Conservation (phyloP, 2,329 filamentous ascomycete genomes). For the Paraphoma chrysanthemicola region DNA sequence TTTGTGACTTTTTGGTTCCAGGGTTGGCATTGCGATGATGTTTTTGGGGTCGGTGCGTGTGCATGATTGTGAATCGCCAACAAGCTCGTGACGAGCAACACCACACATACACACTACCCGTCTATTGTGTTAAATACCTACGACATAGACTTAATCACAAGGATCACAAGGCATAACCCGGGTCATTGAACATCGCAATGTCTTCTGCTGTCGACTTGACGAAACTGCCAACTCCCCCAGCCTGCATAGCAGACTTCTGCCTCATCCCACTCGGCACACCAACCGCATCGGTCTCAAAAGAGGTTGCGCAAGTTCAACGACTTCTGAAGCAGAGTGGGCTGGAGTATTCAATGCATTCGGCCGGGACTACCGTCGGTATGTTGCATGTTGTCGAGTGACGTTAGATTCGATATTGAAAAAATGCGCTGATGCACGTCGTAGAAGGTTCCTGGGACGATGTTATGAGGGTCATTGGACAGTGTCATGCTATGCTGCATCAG, state of each 20-base stretch:
- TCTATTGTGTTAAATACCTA: not conserved
- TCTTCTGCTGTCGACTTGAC: slow-evolving; percentile 25
- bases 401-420: too few relatives aligned
- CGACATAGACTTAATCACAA: not conserved
- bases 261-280: slow-evolving; percentile 76
- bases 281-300: slow-evolving; percentile 60
- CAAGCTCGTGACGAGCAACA: not conserved
- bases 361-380: slow-evolving; percentile 89
- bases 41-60: not conserved
- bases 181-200: slow-evolving; percentile 16
- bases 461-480: slow-evolving; percentile 62
- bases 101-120: not conserved
- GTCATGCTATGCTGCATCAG: slow-evolving; percentile 47
- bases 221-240: slow-evolving; percentile 65
- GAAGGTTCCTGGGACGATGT: slow-evolving; percentile 93
- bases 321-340: slow-evolving; percentile 82
- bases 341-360: slow-evolving; percentile 88
- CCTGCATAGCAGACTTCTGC: slow-evolving; percentile 90
- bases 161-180: not conserved
- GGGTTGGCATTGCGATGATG: not conserved
- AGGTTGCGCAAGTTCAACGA: slow-evolving; percentile 88
- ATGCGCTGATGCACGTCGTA: slow-evolving; percentile 44
- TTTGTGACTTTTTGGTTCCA: too few relatives aligned
- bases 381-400: not conserved
- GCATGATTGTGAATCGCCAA: not conserved